Evolutionary conservation across 495 filamentous ascomycete genomes (phyloP).

Genomic region (Penicillium herquei): DNA sequence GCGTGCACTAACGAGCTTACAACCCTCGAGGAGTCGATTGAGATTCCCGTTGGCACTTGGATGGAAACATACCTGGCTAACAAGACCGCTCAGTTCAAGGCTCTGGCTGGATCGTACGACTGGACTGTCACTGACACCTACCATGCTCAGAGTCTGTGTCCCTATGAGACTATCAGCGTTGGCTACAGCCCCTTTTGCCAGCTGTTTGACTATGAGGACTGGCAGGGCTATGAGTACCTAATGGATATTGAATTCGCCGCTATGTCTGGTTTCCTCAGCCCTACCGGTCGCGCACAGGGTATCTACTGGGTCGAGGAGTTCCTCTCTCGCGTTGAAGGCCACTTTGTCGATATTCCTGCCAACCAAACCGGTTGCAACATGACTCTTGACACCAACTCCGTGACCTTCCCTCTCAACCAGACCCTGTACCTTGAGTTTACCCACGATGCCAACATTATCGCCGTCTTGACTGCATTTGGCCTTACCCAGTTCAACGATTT

Average conservation of each 20-base stretch:
- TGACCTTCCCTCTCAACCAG: slow-evolving; percentile 50
- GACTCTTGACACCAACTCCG: slow-evolving; percentile 44
- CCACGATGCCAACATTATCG: slow-evolving; percentile 32
- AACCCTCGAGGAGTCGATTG: slow-evolving; percentile 1
- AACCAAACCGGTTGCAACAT: slow-evolving; percentile 51
- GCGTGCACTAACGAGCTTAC: slow-evolving; percentile 37
- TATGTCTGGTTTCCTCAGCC: slow-evolving; percentile 50
- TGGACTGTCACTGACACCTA: slow-evolving; percentile 52
- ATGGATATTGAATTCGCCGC: slow-evolving; percentile 57
- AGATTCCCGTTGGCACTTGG: slow-evolving; percentile 29
- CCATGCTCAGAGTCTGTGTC: slow-evolving; percentile 54
- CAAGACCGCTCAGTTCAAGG: slow-evolving; percentile 47
- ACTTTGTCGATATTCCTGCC: slow-evolving; percentile 39
- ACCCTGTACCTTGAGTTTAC: slow-evolving; percentile 41
- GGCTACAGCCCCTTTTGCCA: slow-evolving; percentile 55
- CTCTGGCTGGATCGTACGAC: slow-evolving; percentile 43
- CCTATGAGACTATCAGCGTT: slow-evolving; percentile 58
- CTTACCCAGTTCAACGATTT: slow-evolving; percentile 49
- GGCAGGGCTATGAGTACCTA: slow-evolving; percentile 49
- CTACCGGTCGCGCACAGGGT: slow-evolving; percentile 56
- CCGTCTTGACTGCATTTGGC: slow-evolving; percentile 49
- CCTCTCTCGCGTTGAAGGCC: slow-evolving; percentile 54
- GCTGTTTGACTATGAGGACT: slow-evolving; percentile 52
- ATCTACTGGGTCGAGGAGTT: slow-evolving; percentile 62
- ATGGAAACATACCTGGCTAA: slow-evolving; percentile 42